Base-by-base conservation (phyloP, 2,329 filamentous ascomycete species). In the Sporothrix sp. region DNA sequence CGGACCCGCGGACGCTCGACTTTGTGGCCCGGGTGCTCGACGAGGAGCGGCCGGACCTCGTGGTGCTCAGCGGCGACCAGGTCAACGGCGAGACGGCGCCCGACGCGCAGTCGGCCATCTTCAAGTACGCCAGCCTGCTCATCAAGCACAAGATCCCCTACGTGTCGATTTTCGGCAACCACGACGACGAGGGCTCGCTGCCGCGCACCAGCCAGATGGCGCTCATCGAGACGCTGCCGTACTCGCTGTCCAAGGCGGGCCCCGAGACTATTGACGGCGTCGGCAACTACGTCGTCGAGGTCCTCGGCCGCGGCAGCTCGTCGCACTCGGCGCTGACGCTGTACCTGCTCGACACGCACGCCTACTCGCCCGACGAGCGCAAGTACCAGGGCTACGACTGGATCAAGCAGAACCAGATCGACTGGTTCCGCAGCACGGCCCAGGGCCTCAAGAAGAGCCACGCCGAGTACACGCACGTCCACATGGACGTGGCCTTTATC, bases 401-500 rank as follows among this genome's bases (percentile, higher is more conserved):
- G 93, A 72, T 98, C 62, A 97, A 97, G 69, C 83, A 83, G 39
- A 89, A 79, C 59, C 93, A 98, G 66, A 95, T 96, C 53, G 81
- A 87, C 51, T 98, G 93, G 93, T 98, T 98, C 72, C 83, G 81
- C 58, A 76, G 79, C 56, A 95, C 87, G 1, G 82, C 87, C 1
- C 73, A 83, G 52, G 70, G 79, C 11, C 69, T 96, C 42, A 87
- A 87, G 68, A 81, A 82, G 60, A 79, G 80, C 54, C 90, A 95
- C 64, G 77, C 78, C 55, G 82, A 88, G 60, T 98, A 96, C 66
- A 87, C 85, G 0, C 87, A 93, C 62, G 85, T 89, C 47, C 93
- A 97, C 64, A 87, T 98, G 78, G 86, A 98, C 63, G 79, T 97
- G 65, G 88, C 93, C 0, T 98, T 98, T 63, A 94, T 98, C 56